Percentiles rank a stretch among this genome's conserved stretches.
These are phyloP conservation scores for Curvularia hawaiiensis DNA, from an alignment of 2,329 filamentous ascomycete species.

Conservation along the genomic window DNA sequence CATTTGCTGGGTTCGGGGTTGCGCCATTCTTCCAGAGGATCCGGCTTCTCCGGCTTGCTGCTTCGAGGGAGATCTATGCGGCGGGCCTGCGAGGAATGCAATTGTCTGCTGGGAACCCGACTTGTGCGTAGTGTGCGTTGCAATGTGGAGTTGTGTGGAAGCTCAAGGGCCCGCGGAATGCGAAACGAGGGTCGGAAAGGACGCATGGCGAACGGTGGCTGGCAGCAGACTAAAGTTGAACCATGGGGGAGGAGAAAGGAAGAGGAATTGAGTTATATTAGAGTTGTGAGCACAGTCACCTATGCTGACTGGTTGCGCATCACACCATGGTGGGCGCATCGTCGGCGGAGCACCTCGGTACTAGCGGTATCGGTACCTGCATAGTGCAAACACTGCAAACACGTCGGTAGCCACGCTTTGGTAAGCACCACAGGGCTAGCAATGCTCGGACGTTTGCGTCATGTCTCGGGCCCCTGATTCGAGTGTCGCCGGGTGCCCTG, in stretches of 20 bases:
- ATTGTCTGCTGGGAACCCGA: slow-evolving; percentile 20
- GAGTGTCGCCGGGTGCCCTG: background rate
- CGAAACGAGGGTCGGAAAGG: slow-evolving; percentile 34
- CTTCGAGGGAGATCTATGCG: slow-evolving; percentile 28
- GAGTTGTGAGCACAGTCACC: slow-evolving; percentile 7
- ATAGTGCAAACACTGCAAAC: slow-evolving; percentile 28
- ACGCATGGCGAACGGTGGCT: slow-evolving; percentile 30
- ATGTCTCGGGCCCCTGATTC: background rate
- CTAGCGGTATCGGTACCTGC: slow-evolving; percentile 18
- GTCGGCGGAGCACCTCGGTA: slow-evolving; percentile 21
- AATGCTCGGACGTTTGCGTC: background rate
- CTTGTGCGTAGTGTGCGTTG: slow-evolving; percentile 27
- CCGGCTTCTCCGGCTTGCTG: slow-evolving; percentile 22
- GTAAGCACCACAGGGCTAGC: background rate
- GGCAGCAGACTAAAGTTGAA: slow-evolving; percentile 19
- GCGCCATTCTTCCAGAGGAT: slow-evolving; percentile 42
- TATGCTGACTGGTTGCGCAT: slow-evolving; percentile 21
- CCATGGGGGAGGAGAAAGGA: slow-evolving; percentile 16
- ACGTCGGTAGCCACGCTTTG: background rate
- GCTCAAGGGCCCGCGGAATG: slow-evolving; percentile 35
- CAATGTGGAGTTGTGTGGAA: slow-evolving; percentile 33
- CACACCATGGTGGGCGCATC: slow-evolving; percentile 42
- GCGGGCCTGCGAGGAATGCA: slow-evolving; percentile 22
- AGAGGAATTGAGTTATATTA: slow-evolving; percentile 14
- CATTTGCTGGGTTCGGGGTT: slow-evolving; percentile 45